Percentiles rank a stretch among this genome's conserved stretches.
Evolutionary conservation across 345 rosid species (phyloP).

Genomic region (Combretum micranthum): DNA sequence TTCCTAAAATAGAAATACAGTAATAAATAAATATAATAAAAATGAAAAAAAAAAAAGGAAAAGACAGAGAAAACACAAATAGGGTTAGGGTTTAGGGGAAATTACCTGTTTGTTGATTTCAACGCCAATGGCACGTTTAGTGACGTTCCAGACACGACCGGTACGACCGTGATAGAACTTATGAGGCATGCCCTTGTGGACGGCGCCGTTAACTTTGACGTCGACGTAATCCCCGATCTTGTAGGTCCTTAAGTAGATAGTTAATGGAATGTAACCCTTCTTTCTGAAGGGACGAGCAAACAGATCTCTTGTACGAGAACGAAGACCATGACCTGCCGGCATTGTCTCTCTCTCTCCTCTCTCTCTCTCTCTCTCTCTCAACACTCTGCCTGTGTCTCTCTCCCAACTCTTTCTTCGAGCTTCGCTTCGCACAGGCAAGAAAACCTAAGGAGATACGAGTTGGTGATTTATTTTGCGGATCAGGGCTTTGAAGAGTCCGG

Average conservation of each 20-base stretch:
- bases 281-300: conserved; percentile 73
- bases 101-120: conserved; percentile 76
- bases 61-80: neutral
- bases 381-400: too few species aligned
- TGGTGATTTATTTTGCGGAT: too few species aligned
- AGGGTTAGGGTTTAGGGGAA: too few species aligned
- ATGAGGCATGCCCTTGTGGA: conserved; percentile 93
- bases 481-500: too few species aligned
- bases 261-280: conserved; percentile 73
- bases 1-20: too few species aligned
- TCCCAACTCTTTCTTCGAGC: too few species aligned
- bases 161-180: conserved; percentile 81
- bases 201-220: conserved; percentile 74
- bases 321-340: conserved; percentile 31
- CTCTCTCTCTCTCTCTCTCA: neutral
- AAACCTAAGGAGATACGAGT: too few species aligned
- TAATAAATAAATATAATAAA: too few species aligned
- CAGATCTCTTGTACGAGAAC: conserved; percentile 68
- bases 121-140: conserved; percentile 81
- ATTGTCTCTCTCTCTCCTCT: conserved; percentile 8
- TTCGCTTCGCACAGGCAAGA: too few species aligned
- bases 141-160: conserved; percentile 81
- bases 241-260: conserved; percentile 62
- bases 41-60: too few species aligned
- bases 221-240: conserved; percentile 78